phyloP scores from a whole-genome alignment of 306 rosid species.

The Hippophae tibetana region DNA sequence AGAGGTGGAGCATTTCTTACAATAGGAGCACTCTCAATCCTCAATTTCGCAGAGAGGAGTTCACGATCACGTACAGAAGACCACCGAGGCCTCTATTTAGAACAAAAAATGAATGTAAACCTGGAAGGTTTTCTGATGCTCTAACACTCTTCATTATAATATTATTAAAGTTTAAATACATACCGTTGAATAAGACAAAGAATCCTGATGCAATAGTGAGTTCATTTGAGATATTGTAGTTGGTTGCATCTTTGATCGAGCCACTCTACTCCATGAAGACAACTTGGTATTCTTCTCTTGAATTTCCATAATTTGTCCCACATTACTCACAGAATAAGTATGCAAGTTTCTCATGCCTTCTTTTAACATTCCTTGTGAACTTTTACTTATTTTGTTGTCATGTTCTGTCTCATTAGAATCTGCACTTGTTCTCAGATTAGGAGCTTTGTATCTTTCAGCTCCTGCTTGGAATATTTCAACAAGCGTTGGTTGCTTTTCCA shows the following conservation, averaged over 20 bases:
- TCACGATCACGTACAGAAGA: slow-evolving; percentile 53
- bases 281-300: slow-evolving; percentile 16
- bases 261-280: neutral
- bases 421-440: slow-evolving; percentile 4
- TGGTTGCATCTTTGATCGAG: slow-evolving; percentile 23
- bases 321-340: slow-evolving; percentile 12
- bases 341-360: slow-evolving; percentile 15
- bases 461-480: slow-evolving; percentile 14
- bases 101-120: slow-evolving; percentile 29
- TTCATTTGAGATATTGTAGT: slow-evolving; percentile 43
- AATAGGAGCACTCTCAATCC: slow-evolving; percentile 48
- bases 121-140: slow-evolving; percentile 19
- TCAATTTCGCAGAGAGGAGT: slow-evolving; percentile 49
- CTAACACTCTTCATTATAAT: slow-evolving; percentile 18
- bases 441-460: slow-evolving; percentile 11
- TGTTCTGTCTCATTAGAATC: neutral
- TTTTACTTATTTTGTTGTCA: slow-evolving; percentile 3
- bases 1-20: slow-evolving; percentile 35
- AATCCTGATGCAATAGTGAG: slow-evolving; percentile 34
- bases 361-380: slow-evolving; percentile 3
- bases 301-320: slow-evolving; percentile 15
- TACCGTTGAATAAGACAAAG: slow-evolving; percentile 42
- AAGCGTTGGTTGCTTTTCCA: slow-evolving; percentile 14
- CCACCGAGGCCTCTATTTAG: slow-evolving; percentile 46
- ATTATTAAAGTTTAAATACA: slow-evolving; percentile 24